Evolutionary conservation across 306 rosid species (phyloP).

Genomic region (Prunus padus): DNA sequence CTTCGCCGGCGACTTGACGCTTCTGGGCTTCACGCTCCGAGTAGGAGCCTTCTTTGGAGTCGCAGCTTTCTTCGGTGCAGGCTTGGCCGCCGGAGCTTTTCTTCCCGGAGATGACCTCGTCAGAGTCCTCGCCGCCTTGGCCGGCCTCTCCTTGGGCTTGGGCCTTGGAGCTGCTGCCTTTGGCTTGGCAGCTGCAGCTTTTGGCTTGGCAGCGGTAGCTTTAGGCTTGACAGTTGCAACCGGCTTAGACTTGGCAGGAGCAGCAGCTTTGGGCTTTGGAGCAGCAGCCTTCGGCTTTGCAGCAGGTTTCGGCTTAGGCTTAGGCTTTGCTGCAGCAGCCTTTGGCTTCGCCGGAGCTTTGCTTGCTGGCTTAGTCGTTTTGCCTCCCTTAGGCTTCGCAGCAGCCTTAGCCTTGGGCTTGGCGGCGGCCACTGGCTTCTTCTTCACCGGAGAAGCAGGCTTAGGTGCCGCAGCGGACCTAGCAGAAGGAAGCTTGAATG

Average conservation of each 20-base stretch:
- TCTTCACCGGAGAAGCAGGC: slow-evolving; percentile 20
- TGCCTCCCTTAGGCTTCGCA: slow-evolving; percentile 29
- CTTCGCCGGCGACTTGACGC: slow-evolving; percentile 57
- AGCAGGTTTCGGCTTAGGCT: slow-evolving; percentile 20
- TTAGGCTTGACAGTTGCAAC: slow-evolving; percentile 27
- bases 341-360: slow-evolving; percentile 33
- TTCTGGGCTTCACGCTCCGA: slow-evolving; percentile 41
- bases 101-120: slow-evolving; percentile 67
- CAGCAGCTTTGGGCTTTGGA: slow-evolving; percentile 29
- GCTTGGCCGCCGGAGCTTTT: slow-evolving; percentile 44
- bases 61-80: slow-evolving; percentile 46
- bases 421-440: slow-evolving; percentile 14
- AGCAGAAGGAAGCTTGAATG: slow-evolving; percentile 58
- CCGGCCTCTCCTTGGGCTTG: slow-evolving; percentile 47
- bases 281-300: slow-evolving; percentile 32
- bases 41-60: slow-evolving; percentile 47
- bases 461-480: background rate
- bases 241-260: slow-evolving; percentile 25
- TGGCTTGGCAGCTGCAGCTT: slow-evolving; percentile 34
- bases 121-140: slow-evolving; percentile 61
- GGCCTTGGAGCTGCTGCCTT: slow-evolving; percentile 48
- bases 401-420: slow-evolving; percentile 17
- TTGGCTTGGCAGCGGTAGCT: slow-evolving; percentile 25
- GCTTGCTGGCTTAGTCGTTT: background rate
- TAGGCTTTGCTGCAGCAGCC: slow-evolving; percentile 12